These are phyloP conservation scores for Fraxinus dipetala DNA, from an alignment of 305 asterid species.

Conservation along the genomic window DNA sequence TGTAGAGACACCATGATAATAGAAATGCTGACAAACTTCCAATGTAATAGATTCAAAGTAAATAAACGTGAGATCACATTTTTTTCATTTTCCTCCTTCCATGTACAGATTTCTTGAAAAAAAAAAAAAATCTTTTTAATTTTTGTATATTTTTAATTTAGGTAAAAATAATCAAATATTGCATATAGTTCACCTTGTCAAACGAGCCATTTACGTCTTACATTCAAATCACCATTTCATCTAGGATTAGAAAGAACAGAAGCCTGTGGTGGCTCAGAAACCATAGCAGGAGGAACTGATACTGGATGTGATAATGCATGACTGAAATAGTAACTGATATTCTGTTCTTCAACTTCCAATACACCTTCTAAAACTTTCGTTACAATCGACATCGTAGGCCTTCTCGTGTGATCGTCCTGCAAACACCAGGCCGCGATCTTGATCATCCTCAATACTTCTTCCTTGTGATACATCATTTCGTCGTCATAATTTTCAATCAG, in stretches of 20 bases:
- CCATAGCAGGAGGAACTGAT: not conserved
- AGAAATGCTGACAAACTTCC: not conserved
- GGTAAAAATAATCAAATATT: not conserved
- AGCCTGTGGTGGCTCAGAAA: not conserved
- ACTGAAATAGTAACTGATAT: not conserved
- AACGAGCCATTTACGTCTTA: not conserved
- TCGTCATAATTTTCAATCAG: constrained; percentile 25
- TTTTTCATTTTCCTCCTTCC: not conserved
- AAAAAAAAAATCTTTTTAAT: not conserved
- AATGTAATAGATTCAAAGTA: not conserved
- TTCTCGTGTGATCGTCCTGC: constrained; percentile 18
- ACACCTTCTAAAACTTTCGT: constrained; percentile 24
- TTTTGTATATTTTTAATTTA: not conserved
- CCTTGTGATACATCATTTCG: constrained; percentile 14
- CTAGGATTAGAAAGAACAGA: not conserved
- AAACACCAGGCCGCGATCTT: constrained; percentile 28
- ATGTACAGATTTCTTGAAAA: not conserved
- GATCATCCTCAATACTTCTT: constrained; percentile 15
- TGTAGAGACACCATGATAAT: constrained; percentile 37
- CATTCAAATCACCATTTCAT: not conserved
- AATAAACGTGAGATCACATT: not conserved
- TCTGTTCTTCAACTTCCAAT: constrained; percentile 20
- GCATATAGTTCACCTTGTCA: not conserved
- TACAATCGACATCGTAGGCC: constrained; percentile 27
- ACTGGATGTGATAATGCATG: not conserved